Base-by-base conservation (phyloP, 108 stramenopile species). In the Fistulifera pelliculosa region DNA sequence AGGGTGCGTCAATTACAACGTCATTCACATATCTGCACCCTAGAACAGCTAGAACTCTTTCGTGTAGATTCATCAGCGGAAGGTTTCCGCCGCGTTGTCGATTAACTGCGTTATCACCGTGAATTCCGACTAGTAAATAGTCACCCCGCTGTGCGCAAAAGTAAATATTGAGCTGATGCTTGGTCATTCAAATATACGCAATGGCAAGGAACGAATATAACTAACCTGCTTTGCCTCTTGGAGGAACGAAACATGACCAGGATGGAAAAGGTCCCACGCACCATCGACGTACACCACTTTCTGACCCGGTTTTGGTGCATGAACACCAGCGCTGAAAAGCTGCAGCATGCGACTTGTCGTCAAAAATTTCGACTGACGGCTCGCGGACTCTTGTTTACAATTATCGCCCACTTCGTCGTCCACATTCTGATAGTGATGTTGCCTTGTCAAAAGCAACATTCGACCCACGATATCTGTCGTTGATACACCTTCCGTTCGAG, bases 381-480 rank as follows among this genome's bases (percentile, higher is more conserved):
- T n/a, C 2, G 15, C 24, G 6, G 15, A 23, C 12, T 61, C 25
- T 19, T 45, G 19, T 11, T 45, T 45, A 21, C 44, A 21, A 45
- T 11, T 45, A 21, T 21, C 21, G 44, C 44, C 44, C 11, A 76
- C 75, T 48, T 38, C 14, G 51, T 55, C 28, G 53, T 52, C 47
- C 61, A 28, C 7, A 40, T 52, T 47, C 24, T 15, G 22, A 40
- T 52, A 50, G 27, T 98, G 94, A 70, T 96, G 96, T 24, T 90
- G 88, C 54, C 80, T 87, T 14, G 86, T 93, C 71, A 94, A 77
- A 13, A 94, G 63, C 28, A 99, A 56, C 93, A 99, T 97, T 16
- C 99, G 64, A n/a, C 99, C 99, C 7, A 99, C 95, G 56, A 99
- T 94, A 60, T 99, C 99, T 0, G 97, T 99, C 0, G 99, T 99